A percentile compares a stretch with the other conserved stretches of the same genome.
These are phyloP conservation scores for Caloboletus inedulis DNA, from an alignment of 1,284 basidiomycete genomes.

Conservation along the genomic window DNA sequence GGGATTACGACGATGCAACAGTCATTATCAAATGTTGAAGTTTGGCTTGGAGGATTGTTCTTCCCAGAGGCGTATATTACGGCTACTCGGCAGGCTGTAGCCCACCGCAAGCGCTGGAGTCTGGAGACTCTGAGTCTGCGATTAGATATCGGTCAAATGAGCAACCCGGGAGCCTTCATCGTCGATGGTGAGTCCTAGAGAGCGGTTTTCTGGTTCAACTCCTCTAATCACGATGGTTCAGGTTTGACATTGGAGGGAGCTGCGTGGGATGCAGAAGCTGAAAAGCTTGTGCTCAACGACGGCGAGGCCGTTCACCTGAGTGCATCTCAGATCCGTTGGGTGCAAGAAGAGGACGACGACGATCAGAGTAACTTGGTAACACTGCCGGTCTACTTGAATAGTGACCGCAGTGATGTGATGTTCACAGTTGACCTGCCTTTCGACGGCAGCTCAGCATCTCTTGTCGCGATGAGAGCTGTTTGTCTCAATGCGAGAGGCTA, in stretches of 20 bases:
- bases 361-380: conserved; percentile 53
- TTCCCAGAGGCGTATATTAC: conserved; percentile 96
- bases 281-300: conserved; percentile 73
- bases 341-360: conserved; percentile 56
- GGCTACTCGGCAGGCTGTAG: conserved; percentile 88
- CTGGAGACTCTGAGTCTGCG: conserved; percentile 83
- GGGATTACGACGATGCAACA: conserved; percentile 63
- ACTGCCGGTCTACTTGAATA: conserved; percentile 89
- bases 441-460: conserved; percentile 56
- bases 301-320: conserved; percentile 75
- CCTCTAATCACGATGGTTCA: conserved; percentile 34
- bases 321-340: conserved; percentile 83
- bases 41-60: conserved; percentile 91
- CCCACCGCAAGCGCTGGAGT: conserved; percentile 87
- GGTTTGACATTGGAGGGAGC: conserved; percentile 87
- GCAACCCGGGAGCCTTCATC: conserved; percentile 72
- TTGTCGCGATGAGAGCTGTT: conserved; percentile 77
- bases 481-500: conserved; percentile 75
- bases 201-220: not conserved
- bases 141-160: conserved; percentile 77
- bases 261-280: conserved; percentile 54
- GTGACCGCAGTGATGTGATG: conserved; percentile 84
- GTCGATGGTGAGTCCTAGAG: conserved; percentile 67
- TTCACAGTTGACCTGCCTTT: conserved; percentile 84
- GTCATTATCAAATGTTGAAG: conserved; percentile 69